Evolutionary conservation across 2,329 filamentous ascomycete species (phyloP).

Genomic region (Nemania sp.): DNA sequence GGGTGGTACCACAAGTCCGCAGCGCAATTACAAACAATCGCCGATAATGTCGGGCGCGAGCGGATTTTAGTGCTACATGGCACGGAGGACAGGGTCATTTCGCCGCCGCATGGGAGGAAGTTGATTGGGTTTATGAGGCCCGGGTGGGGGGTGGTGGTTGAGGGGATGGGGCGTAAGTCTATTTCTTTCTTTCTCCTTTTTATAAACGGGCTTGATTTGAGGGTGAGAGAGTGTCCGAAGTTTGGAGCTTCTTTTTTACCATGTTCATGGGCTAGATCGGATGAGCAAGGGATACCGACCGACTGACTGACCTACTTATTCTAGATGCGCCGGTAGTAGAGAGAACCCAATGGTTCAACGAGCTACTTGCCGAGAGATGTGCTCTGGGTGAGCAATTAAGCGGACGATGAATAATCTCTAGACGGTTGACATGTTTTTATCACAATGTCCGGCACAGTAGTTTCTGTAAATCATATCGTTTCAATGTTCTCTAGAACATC

Average conservation of each 20-base stretch:
- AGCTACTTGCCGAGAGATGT: conserved; percentile 61
- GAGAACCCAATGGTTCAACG: conserved; percentile 69
- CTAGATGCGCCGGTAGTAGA: conserved; percentile 71
- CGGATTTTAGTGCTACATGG: conserved; percentile 81
- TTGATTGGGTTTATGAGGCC: conserved; percentile 68
- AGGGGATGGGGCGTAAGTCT: conserved; percentile 63
- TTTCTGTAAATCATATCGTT: not conserved
- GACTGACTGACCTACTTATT: not conserved
- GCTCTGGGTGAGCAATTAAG: conserved; percentile 55
- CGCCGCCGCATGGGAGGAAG: conserved; percentile 67
- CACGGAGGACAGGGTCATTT: conserved; percentile 76
- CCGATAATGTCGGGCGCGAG: conserved; percentile 69
- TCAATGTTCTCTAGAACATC: no score
- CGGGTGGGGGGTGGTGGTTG: conserved; percentile 58
- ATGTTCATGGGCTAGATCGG: not conserved
- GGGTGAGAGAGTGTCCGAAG: not conserved
- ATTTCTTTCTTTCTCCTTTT: not conserved
- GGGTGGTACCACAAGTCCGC: conserved; percentile 77
- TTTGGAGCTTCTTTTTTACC: no score
- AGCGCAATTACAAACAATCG: conserved; percentile 66
- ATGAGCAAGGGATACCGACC: no score
- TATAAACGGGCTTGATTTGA: not conserved
- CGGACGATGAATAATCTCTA: conserved; percentile 23
- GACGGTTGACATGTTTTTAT: not conserved
- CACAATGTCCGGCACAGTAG: not conserved